Evolutionary conservation across 495 filamentous ascomycete genomes (phyloP), one percentile per base, ranked within the genome.

Genomic region (Aspergillus steynii): DNA sequence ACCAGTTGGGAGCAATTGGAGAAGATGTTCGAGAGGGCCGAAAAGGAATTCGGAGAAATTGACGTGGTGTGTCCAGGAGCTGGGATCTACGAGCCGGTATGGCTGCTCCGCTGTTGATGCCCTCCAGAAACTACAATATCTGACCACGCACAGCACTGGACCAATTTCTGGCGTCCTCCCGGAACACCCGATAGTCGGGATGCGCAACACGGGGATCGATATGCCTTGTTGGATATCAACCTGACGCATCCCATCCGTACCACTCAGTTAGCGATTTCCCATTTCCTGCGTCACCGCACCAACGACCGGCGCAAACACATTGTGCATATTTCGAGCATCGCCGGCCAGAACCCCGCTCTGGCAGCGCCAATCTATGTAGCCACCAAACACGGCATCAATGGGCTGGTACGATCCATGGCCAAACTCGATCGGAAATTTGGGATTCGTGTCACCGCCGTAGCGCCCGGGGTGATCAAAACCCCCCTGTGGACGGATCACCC

Each of bases 31-130:
- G 71, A 80, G 25, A 74, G 78, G 1, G 82, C 81, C 0, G 73
- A 79, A 53, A 67, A 68, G 58, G 79, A 82, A 50, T 88, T 90
- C 60, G 82, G 82, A 10, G 78, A 78, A 20, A 68, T 85, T 8
- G 87, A 90, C 63, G 84, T 90, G 56, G 85, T 90, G 49, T 86
- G 84, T 65, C 86, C 87, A 4, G 87, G 88, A 9, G 88, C 88
- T n/a, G 88, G 88, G 12, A 72, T 90, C 57, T 90, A 78, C 70
- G 88, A 90, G 64, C 87, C 86, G 58, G 79, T 83, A 70, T 29
- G 72, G 37, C 10, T 42, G 37, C 37, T 42, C 37, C 37, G 9
- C 6, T 34, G 2, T 34, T 15, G 9, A 14, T 8, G 5, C 2
- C 9, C 1, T 29, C 31, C 15, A 29, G 12, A n/a, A 32, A 7